phyloP scores from a whole-genome alignment of 2,329 filamentous ascomycete species.

The Trichoderma citrinoviride region DNA sequence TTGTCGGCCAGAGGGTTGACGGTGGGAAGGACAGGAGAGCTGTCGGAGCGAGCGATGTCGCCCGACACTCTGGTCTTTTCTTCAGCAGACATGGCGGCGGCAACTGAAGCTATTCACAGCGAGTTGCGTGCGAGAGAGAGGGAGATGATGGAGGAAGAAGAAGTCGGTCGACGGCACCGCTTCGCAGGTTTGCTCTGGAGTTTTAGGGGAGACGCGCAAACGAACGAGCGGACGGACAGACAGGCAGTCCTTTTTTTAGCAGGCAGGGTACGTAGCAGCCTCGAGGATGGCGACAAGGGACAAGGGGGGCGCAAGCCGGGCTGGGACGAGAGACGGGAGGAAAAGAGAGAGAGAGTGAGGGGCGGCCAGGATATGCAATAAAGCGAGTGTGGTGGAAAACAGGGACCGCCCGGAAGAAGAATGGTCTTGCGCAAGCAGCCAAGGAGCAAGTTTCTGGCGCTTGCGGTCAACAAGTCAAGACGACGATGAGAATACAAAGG shows the following conservation, averaged over 20 bases:
- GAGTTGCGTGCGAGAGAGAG: not conserved
- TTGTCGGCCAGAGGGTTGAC: slow-evolving; percentile 76
- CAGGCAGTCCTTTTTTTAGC: slow-evolving; percentile 16
- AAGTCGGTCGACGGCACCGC: slow-evolving; percentile 37
- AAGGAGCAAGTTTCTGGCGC: slow-evolving; percentile 21
- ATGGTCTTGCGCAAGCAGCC: slow-evolving; percentile 30
- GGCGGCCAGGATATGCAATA: slow-evolving; percentile 37
- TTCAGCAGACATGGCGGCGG: slow-evolving; percentile 46
- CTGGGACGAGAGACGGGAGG: not conserved
- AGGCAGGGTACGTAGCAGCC: slow-evolving; percentile 21
- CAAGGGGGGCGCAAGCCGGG: slow-evolving; percentile 2
- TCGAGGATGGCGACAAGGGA: slow-evolving; percentile 11
- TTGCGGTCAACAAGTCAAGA: slow-evolving; percentile 27
- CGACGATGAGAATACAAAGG: slow-evolving; percentile 19
- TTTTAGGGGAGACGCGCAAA: slow-evolving; percentile 34
- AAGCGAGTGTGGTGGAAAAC: slow-evolving; percentile 31
- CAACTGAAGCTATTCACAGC: slow-evolving; percentile 1
- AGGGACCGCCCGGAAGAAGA: slow-evolving; percentile 30
- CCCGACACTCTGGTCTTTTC: slow-evolving; percentile 84
- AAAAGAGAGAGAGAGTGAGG: slow-evolving; percentile 28
- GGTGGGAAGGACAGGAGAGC: slow-evolving; percentile 69
- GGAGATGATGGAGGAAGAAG: not conserved
- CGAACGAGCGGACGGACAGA: slow-evolving; percentile 40
- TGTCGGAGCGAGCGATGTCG: slow-evolving; percentile 64
- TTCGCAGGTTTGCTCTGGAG: slow-evolving; percentile 21